Percentiles rank a stretch among this genome's conserved stretches.
Conservation (phyloP, 2,329 filamentous ascomycete genomes). For the Catunica adiposa region DNA sequence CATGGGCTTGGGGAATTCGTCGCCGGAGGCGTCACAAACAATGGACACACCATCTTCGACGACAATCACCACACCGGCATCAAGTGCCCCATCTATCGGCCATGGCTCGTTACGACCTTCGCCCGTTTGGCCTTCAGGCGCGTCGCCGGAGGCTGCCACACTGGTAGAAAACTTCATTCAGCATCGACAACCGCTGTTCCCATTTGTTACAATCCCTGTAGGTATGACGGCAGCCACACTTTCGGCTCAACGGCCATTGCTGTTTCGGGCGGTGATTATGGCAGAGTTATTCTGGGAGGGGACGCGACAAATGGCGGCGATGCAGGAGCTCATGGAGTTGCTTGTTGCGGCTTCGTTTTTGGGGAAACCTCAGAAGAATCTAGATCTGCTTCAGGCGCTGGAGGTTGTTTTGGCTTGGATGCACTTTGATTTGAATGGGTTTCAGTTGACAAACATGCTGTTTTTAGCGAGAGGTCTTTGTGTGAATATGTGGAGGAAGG, state of each 20-base stretch:
- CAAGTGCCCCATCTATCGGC: not conserved
- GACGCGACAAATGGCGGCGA: constrained; percentile 27
- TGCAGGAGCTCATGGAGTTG: constrained; percentile 28
- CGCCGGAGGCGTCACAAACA: not conserved
- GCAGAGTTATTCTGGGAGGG: constrained; percentile 27
- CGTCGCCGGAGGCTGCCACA: constrained; percentile 26
- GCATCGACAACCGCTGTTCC: constrained; percentile 24
- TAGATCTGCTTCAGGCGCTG: constrained; percentile 33
- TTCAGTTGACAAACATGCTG: constrained; percentile 32
- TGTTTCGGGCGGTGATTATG: constrained; percentile 36
- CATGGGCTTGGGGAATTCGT: not conserved
- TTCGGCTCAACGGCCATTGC: constrained; percentile 24
- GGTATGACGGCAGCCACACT: constrained; percentile 24
- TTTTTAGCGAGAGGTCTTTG: constrained; percentile 25
- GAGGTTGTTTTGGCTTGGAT: constrained; percentile 30
- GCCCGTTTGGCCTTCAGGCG: constrained; percentile 14
- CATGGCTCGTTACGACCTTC: not conserved
- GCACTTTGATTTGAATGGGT: constrained; percentile 26
- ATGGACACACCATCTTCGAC: not conserved
- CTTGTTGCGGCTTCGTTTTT: constrained; percentile 26
- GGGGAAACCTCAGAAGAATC: constrained; percentile 26
- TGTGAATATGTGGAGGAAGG: constrained; percentile 19
- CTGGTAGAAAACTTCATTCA: constrained; percentile 25
- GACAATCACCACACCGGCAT: not conserved
- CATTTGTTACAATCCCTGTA: constrained; percentile 29